Percentiles rank a stretch among this genome's conserved stretches.
Conservation (phyloP, 805 yeast genomes). For the Ogataea parapolymorpha region DNA sequence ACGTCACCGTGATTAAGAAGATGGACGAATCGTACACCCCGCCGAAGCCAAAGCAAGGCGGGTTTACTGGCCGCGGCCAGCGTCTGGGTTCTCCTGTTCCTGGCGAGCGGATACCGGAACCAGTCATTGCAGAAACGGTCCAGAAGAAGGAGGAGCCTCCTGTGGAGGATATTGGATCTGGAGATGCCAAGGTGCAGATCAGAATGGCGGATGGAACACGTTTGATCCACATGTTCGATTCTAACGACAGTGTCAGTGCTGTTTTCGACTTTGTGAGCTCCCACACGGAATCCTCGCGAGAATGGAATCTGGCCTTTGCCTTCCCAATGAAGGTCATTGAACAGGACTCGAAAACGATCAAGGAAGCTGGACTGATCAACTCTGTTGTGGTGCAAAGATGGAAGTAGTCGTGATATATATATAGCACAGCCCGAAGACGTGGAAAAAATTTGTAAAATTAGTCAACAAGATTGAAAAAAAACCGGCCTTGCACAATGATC, state of each 20-base stretch:
- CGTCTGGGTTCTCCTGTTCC: conserved; percentile 90
- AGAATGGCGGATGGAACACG: conserved; percentile 81
- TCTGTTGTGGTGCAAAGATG: conserved; percentile 92
- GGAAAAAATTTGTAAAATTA: conserved; percentile 6
- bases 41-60: conserved; percentile 46
- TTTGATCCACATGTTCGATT: conserved; percentile 57
- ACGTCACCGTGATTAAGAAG: conserved; percentile 78
- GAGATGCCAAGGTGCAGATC: conserved; percentile 76
- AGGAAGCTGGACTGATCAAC: conserved; percentile 72
- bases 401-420: conserved; percentile 33
- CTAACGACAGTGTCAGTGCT: conserved; percentile 59
- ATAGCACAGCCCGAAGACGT: conserved; percentile 1
- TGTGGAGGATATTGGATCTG: conserved; percentile 20
- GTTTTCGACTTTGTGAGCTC: conserved; percentile 67
- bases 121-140: conserved; percentile 16
- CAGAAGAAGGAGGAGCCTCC: conserved; percentile 7
- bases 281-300: conserved; percentile 43
- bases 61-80: conserved; percentile 76
- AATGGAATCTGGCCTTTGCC: conserved; percentile 68
- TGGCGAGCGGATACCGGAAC: conserved; percentile 46
- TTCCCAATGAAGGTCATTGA: conserved; percentile 78
- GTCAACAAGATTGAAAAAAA: conserved; percentile 2
- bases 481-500: background rate
- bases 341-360: conserved; percentile 55
- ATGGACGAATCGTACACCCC: conserved; percentile 73